Base-by-base conservation (phyloP, 257 asterid genomes). In the Ajuga chamaepitys region DNA sequence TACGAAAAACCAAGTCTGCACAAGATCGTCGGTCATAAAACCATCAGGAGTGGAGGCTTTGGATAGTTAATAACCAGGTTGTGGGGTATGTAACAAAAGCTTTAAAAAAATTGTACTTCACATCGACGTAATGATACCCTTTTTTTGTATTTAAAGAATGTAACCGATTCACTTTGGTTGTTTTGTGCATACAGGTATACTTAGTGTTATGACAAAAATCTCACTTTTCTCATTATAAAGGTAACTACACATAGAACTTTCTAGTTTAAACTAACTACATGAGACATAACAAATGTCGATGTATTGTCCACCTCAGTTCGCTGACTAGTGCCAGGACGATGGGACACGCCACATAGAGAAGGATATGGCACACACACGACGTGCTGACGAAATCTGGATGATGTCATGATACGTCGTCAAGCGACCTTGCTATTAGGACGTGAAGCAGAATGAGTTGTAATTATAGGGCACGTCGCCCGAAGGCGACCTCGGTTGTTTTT, bases 1-100 rank as follows among this genome's bases (percentile, higher is more conserved):
- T 62, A 90, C 97, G 16, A 96, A 96, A 62, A 85, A 78, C 67
- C 71, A 86, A 80, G 94, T 85, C 17, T 90, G 97, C 96, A 83
- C 93, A 32, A 78, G 83, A 74, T 82, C 97, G 7, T 90, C 13
- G 97, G 97, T 67, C 86, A 90, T 74, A 72, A 78, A 77, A 80
- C 70, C 54, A 78, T 81, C 3, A 90, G 14, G 85, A 73, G 57
- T 90, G 97, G 97, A 85, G 96, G 84, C 75, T 89, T 63, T 90
- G 97, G 97, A 18, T 25, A 16, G 87, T 86, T 48, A 68, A 80
- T 18, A 66, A 52, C 16, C 95, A 86, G 81, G 89, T 90, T 40
- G 93, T 88, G 3, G 97, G 97, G 97, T 87, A 80, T 22, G 83
- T 75, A 40, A 24, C 32, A 3, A 16, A n/a, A n/a, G n/a, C n/a